Evolutionary conservation across 805 yeast species (phyloP).

Genomic region (Barnettozyma salicaria): DNA sequence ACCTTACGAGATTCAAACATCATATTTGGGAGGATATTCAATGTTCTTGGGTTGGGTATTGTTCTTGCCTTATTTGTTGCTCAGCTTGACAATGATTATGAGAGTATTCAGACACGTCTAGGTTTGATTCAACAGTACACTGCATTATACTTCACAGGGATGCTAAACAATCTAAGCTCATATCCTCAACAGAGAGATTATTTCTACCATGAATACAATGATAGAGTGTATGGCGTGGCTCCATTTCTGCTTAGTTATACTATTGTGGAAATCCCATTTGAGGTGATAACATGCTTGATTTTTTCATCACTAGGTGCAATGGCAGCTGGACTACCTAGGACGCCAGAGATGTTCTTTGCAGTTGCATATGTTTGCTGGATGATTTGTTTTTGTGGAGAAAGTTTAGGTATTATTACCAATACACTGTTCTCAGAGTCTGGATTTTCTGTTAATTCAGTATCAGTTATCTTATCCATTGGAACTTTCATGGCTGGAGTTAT

Average conservation of each 20-base stretch:
- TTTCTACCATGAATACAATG: slow-evolving; percentile 75
- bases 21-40: slow-evolving; percentile 57
- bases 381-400: slow-evolving; percentile 72
- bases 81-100: slow-evolving; percentile 40
- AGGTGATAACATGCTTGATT: slow-evolving; percentile 49
- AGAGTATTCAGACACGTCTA: slow-evolving; percentile 59
- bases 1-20: slow-evolving; percentile 47
- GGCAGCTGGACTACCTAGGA: slow-evolving; percentile 68
- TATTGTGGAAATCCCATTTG: slow-evolving; percentile 60
- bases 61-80: slow-evolving; percentile 67
- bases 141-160: slow-evolving; percentile 73
- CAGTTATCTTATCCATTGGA: slow-evolving; percentile 62
- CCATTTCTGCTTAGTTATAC: slow-evolving; percentile 63
- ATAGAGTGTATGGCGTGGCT: slow-evolving; percentile 59
- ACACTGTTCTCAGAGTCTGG: slow-evolving; percentile 71
- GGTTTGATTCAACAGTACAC: slow-evolving; percentile 73
- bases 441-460: slow-evolving; percentile 68
- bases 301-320: slow-evolving; percentile 61
- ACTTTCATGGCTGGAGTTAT: slow-evolving; percentile 80
- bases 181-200: slow-evolving; percentile 72
- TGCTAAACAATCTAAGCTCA: slow-evolving; percentile 69
- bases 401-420: slow-evolving; percentile 76
- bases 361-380: slow-evolving; percentile 48
- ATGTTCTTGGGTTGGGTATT: slow-evolving; percentile 60
- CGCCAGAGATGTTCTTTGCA: slow-evolving; percentile 60